Percentiles rank a stretch among this genome's conserved stretches.
Evolutionary conservation across 2,329 filamentous ascomycete genomes (phyloP).

Genomic region (Pseudogymnoascus sp.): DNA sequence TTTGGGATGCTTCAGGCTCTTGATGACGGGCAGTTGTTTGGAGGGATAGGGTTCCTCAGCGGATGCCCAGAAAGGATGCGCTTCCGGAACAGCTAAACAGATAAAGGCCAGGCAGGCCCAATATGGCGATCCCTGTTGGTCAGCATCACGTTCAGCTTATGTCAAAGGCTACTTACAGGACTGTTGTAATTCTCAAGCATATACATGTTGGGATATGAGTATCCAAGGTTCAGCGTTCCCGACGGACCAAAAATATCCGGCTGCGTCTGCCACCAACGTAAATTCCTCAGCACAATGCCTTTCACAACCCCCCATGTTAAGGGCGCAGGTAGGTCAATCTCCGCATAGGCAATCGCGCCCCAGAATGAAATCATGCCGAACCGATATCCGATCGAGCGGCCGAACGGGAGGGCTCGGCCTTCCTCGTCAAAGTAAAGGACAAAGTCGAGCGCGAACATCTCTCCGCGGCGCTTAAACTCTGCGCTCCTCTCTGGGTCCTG

Average conservation of each 20-base stretch:
- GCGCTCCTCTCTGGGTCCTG: conserved; percentile 57
- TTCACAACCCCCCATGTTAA: conserved; percentile 75
- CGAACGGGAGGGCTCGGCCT: conserved; percentile 66
- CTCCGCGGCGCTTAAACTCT: conserved; percentile 63
- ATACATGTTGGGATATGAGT: conserved; percentile 73
- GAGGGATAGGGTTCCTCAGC: conserved; percentile 55
- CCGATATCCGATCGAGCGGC: conserved; percentile 71
- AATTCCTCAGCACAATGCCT: conserved; percentile 64
- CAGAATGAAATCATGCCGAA: conserved; percentile 83
- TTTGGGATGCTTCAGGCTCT: conserved; percentile 58
- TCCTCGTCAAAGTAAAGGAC: conserved; percentile 69
- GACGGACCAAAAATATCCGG: conserved; percentile 66
- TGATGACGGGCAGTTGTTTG: conserved; percentile 49
- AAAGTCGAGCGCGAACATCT: conserved; percentile 61
- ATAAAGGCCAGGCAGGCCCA: conserved; percentile 77
- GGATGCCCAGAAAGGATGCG: conserved; percentile 69
- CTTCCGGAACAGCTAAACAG: conserved; percentile 59
- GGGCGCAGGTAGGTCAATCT: conserved; percentile 63
- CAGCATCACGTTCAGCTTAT: not conserved
- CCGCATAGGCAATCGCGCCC: conserved; percentile 69
- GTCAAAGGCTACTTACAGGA: conserved; percentile 45
- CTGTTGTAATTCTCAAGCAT: conserved; percentile 73
- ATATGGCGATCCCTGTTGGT: conserved; percentile 37
- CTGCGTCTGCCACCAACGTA: conserved; percentile 75
- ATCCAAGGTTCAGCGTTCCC: conserved; percentile 56